Evolutionary conservation across 1,284 basidiomycete genomes (phyloP), one percentile per base, ranked within the genome.

Genomic region (Phenoliferia sp.): DNA sequence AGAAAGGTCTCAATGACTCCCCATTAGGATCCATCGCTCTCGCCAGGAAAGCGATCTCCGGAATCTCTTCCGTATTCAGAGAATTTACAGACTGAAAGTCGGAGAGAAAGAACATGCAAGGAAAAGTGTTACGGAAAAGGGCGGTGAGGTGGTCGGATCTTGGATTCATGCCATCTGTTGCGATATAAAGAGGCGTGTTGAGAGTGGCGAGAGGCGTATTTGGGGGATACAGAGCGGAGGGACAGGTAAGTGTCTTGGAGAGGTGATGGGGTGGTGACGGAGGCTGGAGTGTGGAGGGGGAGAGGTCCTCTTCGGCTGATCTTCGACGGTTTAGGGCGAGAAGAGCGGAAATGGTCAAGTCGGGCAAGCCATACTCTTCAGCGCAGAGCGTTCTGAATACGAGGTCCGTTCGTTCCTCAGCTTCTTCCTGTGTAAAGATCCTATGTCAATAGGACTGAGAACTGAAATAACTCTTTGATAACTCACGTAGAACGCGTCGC

Each of bases 161-260:
- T 3, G 73, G 69, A n/a, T 58, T 31, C 2, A 57, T 64, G 33
- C 72, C 67, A 57, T 74, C 73, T 34, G 73, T 74, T 16, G 73
- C 73, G 44, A 74, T 66, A 64, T 73, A 74, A 34, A 74, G 62
- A 1, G 73, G 73, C 16, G 44, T 65, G 63, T 74, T 74, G 59
- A 74, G 67, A 3, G 56, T 52, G 2, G 55, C 48, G 19, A 72
- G 66, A 44, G 62, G 33, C 2, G 35, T 50, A n/a, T 55, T 17
- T 22, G 59, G 33, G 26, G 66, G 59, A 63, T 71, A 66, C 0
- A 74, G 65, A 2, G 62, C 35, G 3, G 61, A 34, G 29, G 68
- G 69, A 48, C 73, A 74, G 36, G 52, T 56, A 3, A 73, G 65
- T 4, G 33, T 1, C 4, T 65, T 32, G 16, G 64, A 26, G 5